These are phyloP conservation scores for Colletotrichum ledebouriae DNA, from an alignment of 2,329 filamentous ascomycete species.

Conservation along the genomic window DNA sequence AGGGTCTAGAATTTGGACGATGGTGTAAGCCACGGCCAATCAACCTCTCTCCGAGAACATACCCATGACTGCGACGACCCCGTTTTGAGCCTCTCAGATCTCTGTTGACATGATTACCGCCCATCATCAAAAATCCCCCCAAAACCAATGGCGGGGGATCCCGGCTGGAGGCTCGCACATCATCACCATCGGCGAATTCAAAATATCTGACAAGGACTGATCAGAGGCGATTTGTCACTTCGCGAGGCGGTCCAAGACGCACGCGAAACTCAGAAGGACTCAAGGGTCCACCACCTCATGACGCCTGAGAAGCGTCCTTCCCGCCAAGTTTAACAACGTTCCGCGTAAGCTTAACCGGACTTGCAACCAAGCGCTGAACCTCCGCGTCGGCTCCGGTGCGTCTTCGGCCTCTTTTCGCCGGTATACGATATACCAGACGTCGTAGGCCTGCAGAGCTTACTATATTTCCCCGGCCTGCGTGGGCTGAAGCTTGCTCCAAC, in stretches of 20 bases:
- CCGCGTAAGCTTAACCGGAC: neutral
- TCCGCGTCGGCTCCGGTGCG: constrained; percentile 13
- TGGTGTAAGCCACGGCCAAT: constrained; percentile 21
- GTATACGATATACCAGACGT: neutral
- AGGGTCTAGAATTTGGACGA: neutral
- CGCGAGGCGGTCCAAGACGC: neutral
- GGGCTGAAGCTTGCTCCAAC: neutral
- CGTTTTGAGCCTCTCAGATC: neutral
- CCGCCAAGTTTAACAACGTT: neutral
- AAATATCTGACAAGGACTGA: neutral
- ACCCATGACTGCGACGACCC: neutral
- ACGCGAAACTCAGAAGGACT: constrained; percentile 3
- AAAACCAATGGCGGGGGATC: neutral
- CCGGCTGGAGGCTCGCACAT: neutral
- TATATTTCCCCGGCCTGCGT: neutral
- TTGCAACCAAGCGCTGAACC: neutral
- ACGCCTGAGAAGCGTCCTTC: neutral
- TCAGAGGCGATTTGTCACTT: neutral
- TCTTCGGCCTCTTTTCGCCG: constrained; percentile 11
- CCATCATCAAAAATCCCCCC: neutral
- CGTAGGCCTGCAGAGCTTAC: constrained; percentile 19
- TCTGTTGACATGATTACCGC: neutral
- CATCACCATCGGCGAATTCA: constrained; percentile 2
- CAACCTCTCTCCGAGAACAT: neutral
- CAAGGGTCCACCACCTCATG: neutral